These are phyloP conservation scores for Mortierella claussenii DNA, from an alignment of 192 early-diverging fungal genomes.

Conservation along the genomic window DNA sequence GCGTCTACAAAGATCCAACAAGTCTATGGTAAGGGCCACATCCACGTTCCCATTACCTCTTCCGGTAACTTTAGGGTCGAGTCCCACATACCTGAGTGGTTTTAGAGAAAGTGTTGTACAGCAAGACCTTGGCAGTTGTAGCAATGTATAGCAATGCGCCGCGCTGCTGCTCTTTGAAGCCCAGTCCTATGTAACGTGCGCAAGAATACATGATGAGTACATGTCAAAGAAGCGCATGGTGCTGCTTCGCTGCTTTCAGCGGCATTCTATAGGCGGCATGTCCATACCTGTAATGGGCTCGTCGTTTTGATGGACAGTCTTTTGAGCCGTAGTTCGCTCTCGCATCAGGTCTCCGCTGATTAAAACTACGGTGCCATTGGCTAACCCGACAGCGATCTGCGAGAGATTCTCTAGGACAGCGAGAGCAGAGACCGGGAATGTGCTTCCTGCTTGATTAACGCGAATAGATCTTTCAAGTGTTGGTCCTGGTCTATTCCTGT, in stretches of 20 bases:
- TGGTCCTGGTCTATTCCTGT: conserved; percentile 60
- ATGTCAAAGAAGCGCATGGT: no score
- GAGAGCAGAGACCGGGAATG: conserved; percentile 78
- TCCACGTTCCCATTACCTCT: neutral
- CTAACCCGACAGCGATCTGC: conserved; percentile 92
- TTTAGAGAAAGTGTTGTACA: conserved; percentile 65
- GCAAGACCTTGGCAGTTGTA: conserved; percentile 69
- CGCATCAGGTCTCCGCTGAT: conserved; percentile 85
- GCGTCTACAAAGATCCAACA: conserved; percentile 28
- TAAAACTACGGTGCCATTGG: conserved; percentile 90
- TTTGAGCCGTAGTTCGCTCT: conserved; percentile 80
- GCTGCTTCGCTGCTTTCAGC: no score
- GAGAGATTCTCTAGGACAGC: conserved; percentile 81
- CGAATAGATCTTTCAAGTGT: conserved; percentile 70
- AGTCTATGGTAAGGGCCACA: neutral
- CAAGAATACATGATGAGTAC: neutral
- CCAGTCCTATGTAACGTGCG: conserved; percentile 63
- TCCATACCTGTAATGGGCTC: conserved; percentile 86
- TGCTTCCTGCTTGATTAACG: conserved; percentile 70
- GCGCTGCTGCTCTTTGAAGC: conserved; percentile 75
- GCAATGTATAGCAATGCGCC: conserved; percentile 74
- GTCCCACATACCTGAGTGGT: conserved; percentile 44
- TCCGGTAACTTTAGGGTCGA: no score
- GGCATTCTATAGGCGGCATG: no score
- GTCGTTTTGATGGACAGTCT: conserved; percentile 83